phyloP scores from a whole-genome alignment of 805 yeast genomes.

The Candida broadrunensis region DNA sequence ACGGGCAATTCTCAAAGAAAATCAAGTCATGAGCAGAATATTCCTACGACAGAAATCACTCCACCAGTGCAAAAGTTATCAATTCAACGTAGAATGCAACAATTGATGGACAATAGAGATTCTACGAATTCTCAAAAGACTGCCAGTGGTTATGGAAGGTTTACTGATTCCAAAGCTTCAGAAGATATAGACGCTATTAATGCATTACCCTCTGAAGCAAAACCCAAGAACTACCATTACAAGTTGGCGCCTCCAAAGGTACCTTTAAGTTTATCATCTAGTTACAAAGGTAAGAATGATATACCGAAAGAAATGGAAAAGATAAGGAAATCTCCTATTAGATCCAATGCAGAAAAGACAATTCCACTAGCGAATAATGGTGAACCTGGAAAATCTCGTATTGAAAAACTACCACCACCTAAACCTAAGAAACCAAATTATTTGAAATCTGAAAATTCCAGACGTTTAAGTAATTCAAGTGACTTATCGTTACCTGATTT shows the following conservation, averaged over 20 bases:
- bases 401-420: slow-evolving; percentile 48
- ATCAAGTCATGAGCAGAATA: slow-evolving; percentile 3
- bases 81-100: slow-evolving; percentile 56
- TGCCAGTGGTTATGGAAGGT: slow-evolving; percentile 81
- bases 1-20: slow-evolving; percentile 22
- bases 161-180: slow-evolving; percentile 44
- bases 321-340: background rate
- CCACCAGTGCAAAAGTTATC: slow-evolving; percentile 18
- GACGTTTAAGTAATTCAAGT: slow-evolving; percentile 34
- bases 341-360: background rate
- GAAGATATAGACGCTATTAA: slow-evolving; percentile 35
- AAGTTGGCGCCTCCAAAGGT: slow-evolving; percentile 33
- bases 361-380: background rate
- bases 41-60: background rate
- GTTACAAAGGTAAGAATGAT: background rate
- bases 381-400: background rate
- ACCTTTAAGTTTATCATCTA: slow-evolving; percentile 26
- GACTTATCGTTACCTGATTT: slow-evolving; percentile 49
- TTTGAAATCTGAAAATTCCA: slow-evolving; percentile 35
- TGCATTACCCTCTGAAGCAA: slow-evolving; percentile 7
- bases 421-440: slow-evolving; percentile 65
- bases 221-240: slow-evolving; percentile 1
- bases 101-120: slow-evolving; percentile 39
- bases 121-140: slow-evolving; percentile 52
- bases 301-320: background rate